A percentile compares a stretch with the other conserved stretches of the same genome.
Evolutionary conservation across 1,284 basidiomycete species (phyloP).

Genomic region (Sphagnurus paluster): DNA sequence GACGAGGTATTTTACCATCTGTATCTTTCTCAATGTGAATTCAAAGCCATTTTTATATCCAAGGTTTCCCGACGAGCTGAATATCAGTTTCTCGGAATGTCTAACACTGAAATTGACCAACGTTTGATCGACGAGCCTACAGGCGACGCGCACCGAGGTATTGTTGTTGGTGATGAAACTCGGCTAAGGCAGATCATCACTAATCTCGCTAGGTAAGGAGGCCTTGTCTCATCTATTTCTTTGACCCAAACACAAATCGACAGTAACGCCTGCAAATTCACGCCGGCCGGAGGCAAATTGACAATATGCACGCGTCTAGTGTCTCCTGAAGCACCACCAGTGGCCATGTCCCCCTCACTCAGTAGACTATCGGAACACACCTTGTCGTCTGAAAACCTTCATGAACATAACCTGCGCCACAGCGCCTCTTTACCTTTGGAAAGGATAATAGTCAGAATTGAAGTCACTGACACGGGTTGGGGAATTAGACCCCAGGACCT

Average conservation of each 20-base stretch:
- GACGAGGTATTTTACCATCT: background rate
- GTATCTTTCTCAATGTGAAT: slow-evolving; percentile 49
- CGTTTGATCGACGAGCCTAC: slow-evolving; percentile 42
- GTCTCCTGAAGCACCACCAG: slow-evolving; percentile 21
- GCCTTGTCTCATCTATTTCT: background rate
- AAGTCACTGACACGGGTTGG: slow-evolving; percentile 78
- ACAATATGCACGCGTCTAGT: slow-evolving; percentile 61
- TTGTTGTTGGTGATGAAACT: slow-evolving; percentile 79
- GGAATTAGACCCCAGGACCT: slow-evolving; percentile 76
- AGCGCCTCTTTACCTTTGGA: slow-evolving; percentile 33
- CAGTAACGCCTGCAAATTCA: slow-evolving; percentile 81
- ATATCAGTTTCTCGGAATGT: slow-evolving; percentile 56
- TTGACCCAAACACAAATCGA: background rate
- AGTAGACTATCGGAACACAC: too few relatives aligned
- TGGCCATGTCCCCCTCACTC: too few relatives aligned
- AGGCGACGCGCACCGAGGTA: slow-evolving; percentile 47
- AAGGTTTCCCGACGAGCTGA: slow-evolving; percentile 57
- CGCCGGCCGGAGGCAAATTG: slow-evolving; percentile 68
- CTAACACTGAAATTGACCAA: slow-evolving; percentile 35
- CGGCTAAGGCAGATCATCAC: slow-evolving; percentile 79
- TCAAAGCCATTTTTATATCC: slow-evolving; percentile 70
- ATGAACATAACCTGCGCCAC: background rate
- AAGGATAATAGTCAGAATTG: slow-evolving; percentile 74
- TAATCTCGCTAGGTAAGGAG: slow-evolving; percentile 64
- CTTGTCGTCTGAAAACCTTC: too few relatives aligned